These are phyloP conservation scores for Monosporascus cannonballus DNA, from an alignment of 2,329 filamentous ascomycete genomes.

Conservation along the genomic window DNA sequence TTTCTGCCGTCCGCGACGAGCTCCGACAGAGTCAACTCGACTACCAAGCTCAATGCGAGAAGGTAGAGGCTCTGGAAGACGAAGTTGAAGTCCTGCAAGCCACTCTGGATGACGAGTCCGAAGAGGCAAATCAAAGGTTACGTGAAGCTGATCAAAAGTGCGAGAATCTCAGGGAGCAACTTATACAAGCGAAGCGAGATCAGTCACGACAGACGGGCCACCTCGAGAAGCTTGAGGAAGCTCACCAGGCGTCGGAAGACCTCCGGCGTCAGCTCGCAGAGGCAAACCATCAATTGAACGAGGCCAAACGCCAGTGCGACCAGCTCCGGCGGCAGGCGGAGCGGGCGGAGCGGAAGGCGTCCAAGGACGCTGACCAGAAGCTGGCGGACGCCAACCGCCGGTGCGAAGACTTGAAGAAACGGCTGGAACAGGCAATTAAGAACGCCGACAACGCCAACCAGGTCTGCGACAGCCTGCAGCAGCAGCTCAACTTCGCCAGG, in stretches of 20 bases:
- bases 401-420: slow-evolving; percentile 15
- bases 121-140: slow-evolving; percentile 47
- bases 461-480: slow-evolving; percentile 36
- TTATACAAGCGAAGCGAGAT: slow-evolving; percentile 25
- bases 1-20: slow-evolving; percentile 62
- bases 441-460: slow-evolving; percentile 46
- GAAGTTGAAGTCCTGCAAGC: slow-evolving; percentile 70
- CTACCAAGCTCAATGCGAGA: slow-evolving; percentile 56
- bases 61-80: slow-evolving; percentile 63
- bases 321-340: slow-evolving; percentile 22
- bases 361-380: slow-evolving; percentile 41
- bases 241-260: slow-evolving; percentile 25
- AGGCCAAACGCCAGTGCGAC: slow-evolving; percentile 40
- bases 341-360: slow-evolving; percentile 28
- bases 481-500: slow-evolving; percentile 16
- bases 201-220: slow-evolving; percentile 14
- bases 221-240: slow-evolving; percentile 15
- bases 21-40: slow-evolving; percentile 62
- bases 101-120: slow-evolving; percentile 58
- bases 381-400: slow-evolving; percentile 23
- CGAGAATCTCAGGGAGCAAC: slow-evolving; percentile 36
- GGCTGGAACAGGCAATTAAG: slow-evolving; percentile 32
- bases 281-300: slow-evolving; percentile 61
- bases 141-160: slow-evolving; percentile 39
- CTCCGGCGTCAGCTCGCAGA: slow-evolving; percentile 41